Evolutionary conservation across 805 yeast species (phyloP).

Genomic region (Cyberlindnera sargentensis): DNA sequence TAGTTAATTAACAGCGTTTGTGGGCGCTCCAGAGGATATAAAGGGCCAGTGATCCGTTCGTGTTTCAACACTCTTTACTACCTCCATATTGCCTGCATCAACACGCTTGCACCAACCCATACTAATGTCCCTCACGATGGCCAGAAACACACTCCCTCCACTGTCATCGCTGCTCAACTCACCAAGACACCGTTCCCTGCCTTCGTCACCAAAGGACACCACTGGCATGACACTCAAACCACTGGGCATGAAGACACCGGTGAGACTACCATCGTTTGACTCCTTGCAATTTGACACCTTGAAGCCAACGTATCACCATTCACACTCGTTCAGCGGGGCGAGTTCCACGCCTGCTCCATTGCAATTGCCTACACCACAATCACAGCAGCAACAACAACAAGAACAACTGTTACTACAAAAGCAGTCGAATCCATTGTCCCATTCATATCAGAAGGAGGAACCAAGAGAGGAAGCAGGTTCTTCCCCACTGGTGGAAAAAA

Average conservation of each 20-base stretch:
- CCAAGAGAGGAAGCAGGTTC: constrained; percentile 1
- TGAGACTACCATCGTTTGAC: constrained; percentile 23
- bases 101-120: background rate
- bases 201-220: constrained; percentile 3
- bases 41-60: too few species aligned
- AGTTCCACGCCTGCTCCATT: constrained; percentile 2
- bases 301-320: constrained; percentile 1
- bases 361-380: constrained; percentile 6
- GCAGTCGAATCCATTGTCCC: too few species aligned
- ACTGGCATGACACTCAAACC: background rate
- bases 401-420: background rate
- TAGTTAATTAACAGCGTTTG: too few species aligned
- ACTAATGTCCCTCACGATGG: constrained; percentile 15
- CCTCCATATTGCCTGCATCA: too few species aligned
- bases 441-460: background rate
- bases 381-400: constrained; percentile 1
- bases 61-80: too few species aligned
- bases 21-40: too few species aligned
- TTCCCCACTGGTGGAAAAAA: constrained; percentile 25
- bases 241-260: constrained; percentile 15
- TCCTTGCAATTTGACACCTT: constrained; percentile 14
- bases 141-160: constrained; percentile 15
- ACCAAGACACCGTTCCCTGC: constrained; percentile 5
- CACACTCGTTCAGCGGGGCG: constrained; percentile 6
- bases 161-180: constrained; percentile 11